These are phyloP conservation scores for Globisporangium viniferum DNA, from an alignment of 352 stramenopile genomes.

Conservation along the genomic window DNA sequence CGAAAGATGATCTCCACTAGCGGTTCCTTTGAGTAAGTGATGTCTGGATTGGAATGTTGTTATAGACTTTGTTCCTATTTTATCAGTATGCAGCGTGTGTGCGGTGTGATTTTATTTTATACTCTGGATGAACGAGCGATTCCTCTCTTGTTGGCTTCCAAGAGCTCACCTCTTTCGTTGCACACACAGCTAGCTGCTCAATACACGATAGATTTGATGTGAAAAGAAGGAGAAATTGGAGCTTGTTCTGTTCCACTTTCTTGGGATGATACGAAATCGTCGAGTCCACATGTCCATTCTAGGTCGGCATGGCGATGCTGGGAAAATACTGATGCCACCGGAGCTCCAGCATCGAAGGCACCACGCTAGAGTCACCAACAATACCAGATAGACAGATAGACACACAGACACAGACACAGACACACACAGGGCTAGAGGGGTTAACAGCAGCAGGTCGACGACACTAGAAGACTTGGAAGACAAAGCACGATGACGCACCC, in stretches of 20 bases:
- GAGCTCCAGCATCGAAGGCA: slow-evolving; percentile 45
- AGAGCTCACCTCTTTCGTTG: neutral
- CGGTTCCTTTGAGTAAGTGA: neutral
- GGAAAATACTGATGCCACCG: slow-evolving; percentile 61
- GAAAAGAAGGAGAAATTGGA: neutral
- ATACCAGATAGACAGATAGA: neutral
- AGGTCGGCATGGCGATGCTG: slow-evolving; percentile 11
- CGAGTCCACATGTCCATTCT: neutral
- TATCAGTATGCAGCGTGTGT: neutral
- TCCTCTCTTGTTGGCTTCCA: neutral
- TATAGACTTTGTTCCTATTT: neutral
- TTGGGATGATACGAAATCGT: neutral
- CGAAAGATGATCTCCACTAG: neutral
- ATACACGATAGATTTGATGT: neutral
- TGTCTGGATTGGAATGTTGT: neutral
- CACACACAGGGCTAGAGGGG: too few species aligned
- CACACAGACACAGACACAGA: too few species aligned
- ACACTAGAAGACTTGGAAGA: neutral
- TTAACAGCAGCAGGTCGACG: too few species aligned
- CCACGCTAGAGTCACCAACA: slow-evolving; percentile 24
- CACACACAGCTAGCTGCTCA: neutral
- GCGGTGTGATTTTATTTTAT: neutral
- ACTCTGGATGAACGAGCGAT: neutral
- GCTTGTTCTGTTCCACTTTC: neutral
- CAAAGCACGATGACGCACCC: slow-evolving; percentile 28